Base-by-base conservation (phyloP, 1,139 yeast genomes). In the Taphrina populina region DNA sequence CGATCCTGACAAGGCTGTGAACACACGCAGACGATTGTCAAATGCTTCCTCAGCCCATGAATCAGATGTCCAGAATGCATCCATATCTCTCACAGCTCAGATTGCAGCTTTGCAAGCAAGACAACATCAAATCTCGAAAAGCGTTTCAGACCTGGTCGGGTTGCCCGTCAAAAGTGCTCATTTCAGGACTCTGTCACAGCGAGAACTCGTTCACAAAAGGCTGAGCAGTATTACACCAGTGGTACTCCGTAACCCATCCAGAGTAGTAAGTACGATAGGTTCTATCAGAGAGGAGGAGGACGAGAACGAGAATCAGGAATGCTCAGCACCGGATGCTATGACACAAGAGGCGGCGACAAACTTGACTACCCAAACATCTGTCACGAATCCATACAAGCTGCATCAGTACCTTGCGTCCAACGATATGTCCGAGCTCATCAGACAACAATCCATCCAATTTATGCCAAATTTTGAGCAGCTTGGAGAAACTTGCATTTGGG, bases 191-290 rank as follows among this genome's bases (percentile, higher is more conserved):
- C 32, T 29, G n/a, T 49, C 54, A 20, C 54, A 49, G n/a, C 54
- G 54, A 7, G 46, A 30, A 10, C 24, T 49, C 15, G 35, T 49
- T 2, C 54, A 49, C 19, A 13, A 30, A 15, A 33, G 46, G 2
- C 46, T 49, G 19, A 49, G 36, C 29, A 49, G 46, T 33, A 32
- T 49, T 15, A 32, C 54, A n/a, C 54, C 54, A 5, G 46, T 49
- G 19, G 27, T 37, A 15, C 35, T 49, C 20, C 21, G 39, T 2
- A 39, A 20, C 10, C 20, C 37, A 15, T 37, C 44, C 17, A 37
- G 45, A 21, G 21, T 13, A 6, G 33, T 37, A n/a, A 39, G 29
- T 3, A 21, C 46, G 4, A 26, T 49, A 23, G 27, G 13, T 6
- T 21, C 43, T 19, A 49, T 49, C 17, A 13, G 33, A 8, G 54